These are phyloP conservation scores for Clonostachys chloroleuca DNA, from an alignment of 2,329 filamentous ascomycete genomes.

Conservation along the genomic window DNA sequence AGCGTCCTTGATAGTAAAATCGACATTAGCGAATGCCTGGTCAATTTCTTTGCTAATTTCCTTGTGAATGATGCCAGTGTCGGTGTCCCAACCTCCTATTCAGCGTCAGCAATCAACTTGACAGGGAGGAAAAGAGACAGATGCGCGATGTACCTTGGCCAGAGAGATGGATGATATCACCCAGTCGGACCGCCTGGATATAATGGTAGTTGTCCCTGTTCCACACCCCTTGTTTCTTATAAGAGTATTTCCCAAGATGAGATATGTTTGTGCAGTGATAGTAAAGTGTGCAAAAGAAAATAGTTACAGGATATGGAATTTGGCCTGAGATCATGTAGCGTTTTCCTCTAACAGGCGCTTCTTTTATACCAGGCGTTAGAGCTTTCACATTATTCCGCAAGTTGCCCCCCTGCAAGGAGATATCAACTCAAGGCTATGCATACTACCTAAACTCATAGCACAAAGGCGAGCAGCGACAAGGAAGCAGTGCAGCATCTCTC, in stretches of 20 bases:
- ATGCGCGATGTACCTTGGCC: constrained; percentile 33
- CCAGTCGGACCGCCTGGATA: constrained; percentile 42
- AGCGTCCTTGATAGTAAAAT: constrained; percentile 42
- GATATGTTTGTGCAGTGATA: constrained; percentile 9
- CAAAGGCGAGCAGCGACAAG: too few species aligned
- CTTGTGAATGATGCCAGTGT: constrained; percentile 14
- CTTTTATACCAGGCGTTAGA: too few species aligned
- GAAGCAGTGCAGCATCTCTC: too few species aligned
- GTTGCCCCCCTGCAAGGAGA: too few species aligned
- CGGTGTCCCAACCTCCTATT: constrained; percentile 23
- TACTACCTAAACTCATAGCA: too few species aligned
- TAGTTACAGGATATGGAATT: too few species aligned
- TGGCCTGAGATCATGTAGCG: too few species aligned
- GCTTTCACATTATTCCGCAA: too few species aligned
- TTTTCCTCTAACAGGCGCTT: too few species aligned
- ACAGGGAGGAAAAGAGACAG: neutral
- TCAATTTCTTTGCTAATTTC: constrained; percentile 41
- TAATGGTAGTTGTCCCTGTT: constrained; percentile 26
- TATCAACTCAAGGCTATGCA: too few species aligned
- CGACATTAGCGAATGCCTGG: constrained; percentile 52
- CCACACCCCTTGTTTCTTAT: constrained; percentile 16
- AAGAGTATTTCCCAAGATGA: constrained; percentile 17
- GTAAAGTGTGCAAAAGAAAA: too few species aligned
- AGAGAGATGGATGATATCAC: constrained; percentile 38
- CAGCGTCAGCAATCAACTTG: neutral